A percentile compares a stretch with the other conserved stretches of the same genome.
Conservation (phyloP, 1,284 basidiomycete species). For the Pholiota adiposa region DNA sequence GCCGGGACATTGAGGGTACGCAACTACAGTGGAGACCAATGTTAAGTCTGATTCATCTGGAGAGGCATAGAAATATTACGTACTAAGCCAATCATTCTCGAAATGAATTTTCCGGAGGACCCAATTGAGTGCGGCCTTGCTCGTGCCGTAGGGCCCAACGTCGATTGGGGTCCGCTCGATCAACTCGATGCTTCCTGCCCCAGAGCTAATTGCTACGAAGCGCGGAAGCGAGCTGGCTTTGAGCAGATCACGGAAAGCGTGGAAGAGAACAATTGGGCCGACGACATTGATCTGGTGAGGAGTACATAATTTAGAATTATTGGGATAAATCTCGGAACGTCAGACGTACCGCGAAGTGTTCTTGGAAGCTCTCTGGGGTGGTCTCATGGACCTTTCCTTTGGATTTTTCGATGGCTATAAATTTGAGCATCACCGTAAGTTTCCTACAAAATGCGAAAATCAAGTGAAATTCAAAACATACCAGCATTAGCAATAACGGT, state of each 20-base stretch:
- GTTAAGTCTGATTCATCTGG: background rate
- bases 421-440: no score
- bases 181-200: slow-evolving; percentile 1
- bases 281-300: slow-evolving; percentile 2
- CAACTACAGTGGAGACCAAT: background rate
- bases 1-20: slow-evolving; percentile 16
- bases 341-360: slow-evolving; percentile 6
- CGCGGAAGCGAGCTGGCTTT: slow-evolving; percentile 1
- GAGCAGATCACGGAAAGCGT: background rate
- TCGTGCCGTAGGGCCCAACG: slow-evolving; percentile 8
- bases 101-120: slow-evolving; percentile 20
- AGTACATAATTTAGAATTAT: no score
- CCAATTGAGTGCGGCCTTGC: slow-evolving; percentile 19
- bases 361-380: background rate
- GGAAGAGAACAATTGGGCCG: slow-evolving; percentile 5
- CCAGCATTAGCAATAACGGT: slow-evolving; percentile 16
- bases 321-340: background rate
- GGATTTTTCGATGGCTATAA: background rate
- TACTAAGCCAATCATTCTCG: slow-evolving; percentile 22
- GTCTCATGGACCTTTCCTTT: background rate
- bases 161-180: background rate
- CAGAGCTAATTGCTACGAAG: slow-evolving; percentile 8
- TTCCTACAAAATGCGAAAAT: background rate
- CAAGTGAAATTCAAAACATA: background rate
- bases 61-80: background rate